Evolutionary conservation across 2,329 filamentous ascomycete species (phyloP).

Genomic region (Microsporum canis): DNA sequence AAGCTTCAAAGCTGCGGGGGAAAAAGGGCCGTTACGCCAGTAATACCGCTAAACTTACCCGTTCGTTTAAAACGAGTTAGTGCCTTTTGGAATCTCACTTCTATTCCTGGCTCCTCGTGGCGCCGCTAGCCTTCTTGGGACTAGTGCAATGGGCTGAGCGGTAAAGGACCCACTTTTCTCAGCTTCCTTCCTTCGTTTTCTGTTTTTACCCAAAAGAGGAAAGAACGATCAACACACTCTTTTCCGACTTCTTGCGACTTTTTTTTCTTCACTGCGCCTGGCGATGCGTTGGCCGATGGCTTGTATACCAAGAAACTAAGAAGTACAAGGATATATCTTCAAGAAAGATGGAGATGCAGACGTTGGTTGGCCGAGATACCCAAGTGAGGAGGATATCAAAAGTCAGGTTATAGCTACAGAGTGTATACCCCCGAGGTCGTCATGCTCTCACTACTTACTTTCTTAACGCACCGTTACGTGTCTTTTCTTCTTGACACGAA

Average conservation of each 20-base stretch:
- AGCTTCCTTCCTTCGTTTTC: not conserved
- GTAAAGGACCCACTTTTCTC: not conserved
- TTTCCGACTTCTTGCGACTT: not conserved
- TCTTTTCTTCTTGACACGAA: not conserved
- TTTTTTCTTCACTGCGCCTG: not conserved
- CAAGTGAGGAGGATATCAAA: not conserved
- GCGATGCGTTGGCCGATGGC: not conserved
- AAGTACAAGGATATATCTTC: not conserved
- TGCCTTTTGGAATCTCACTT: not conserved
- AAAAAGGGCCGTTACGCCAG: not conserved
- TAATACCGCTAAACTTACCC: not conserved
- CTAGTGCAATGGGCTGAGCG: not conserved
- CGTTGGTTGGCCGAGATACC: too few species aligned
- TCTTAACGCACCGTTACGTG: not conserved
- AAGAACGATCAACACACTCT: not conserved
- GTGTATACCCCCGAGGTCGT: too few species aligned
- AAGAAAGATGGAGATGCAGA: not conserved
- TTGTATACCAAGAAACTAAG: not conserved
- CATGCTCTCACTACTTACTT: not conserved
- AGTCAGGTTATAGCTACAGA: too few species aligned
- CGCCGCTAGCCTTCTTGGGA: not conserved
- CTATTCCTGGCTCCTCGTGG: slow-evolving; percentile 3
- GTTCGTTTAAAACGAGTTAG: not conserved
- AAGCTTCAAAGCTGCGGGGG: not conserved
- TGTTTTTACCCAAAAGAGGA: not conserved